Conservation (phyloP, 164 flowering plant genomes). For the Berberis thunbergii region DNA sequence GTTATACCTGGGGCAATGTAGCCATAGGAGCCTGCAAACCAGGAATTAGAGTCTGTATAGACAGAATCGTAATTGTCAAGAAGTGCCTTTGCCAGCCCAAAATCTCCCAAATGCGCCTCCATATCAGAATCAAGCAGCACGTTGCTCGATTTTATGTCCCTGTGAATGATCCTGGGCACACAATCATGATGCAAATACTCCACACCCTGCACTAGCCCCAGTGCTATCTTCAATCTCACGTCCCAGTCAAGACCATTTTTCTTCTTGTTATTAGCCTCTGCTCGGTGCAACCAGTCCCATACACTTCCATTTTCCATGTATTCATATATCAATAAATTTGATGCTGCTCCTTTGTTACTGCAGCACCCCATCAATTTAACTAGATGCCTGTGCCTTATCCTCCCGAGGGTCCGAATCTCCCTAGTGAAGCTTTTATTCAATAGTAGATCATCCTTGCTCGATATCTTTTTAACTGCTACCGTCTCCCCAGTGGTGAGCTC, state of each 20-base stretch:
- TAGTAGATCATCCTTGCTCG: constrained; percentile 52
- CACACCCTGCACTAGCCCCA: constrained; percentile 82
- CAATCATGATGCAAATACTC: constrained; percentile 97
- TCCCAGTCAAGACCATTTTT: constrained; percentile 65
- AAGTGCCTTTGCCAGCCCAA: constrained; percentile 75
- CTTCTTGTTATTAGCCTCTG: constrained; percentile 31
- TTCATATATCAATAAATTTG: constrained; percentile 72
- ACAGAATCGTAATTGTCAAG: constrained; percentile 37
- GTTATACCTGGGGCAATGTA: constrained; percentile 93
- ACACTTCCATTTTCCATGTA: constrained; percentile 95
- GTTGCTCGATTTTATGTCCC: constrained; percentile 93
- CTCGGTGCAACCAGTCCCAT: constrained; percentile 88
- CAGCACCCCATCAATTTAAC: constrained; percentile 82
- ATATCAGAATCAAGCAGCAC: constrained; percentile 68
- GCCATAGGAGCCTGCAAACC: constrained; percentile 95
- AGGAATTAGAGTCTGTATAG: constrained; percentile 49
- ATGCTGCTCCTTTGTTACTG: constrained; percentile 36
- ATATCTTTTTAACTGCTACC: constrained; percentile 84
- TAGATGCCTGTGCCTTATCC: constrained; percentile 88
- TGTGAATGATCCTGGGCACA: constrained; percentile 74
- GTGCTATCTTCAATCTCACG: constrained; percentile 54
- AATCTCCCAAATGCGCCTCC: constrained; percentile 97
- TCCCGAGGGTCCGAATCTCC: constrained; percentile 78
- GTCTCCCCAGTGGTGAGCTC: constrained; percentile 56
- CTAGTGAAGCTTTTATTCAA: constrained; percentile 67